Evolutionary conservation across 176 grass and related monocot genomes (phyloP).

Genomic region (Oryza glumipatula): DNA sequence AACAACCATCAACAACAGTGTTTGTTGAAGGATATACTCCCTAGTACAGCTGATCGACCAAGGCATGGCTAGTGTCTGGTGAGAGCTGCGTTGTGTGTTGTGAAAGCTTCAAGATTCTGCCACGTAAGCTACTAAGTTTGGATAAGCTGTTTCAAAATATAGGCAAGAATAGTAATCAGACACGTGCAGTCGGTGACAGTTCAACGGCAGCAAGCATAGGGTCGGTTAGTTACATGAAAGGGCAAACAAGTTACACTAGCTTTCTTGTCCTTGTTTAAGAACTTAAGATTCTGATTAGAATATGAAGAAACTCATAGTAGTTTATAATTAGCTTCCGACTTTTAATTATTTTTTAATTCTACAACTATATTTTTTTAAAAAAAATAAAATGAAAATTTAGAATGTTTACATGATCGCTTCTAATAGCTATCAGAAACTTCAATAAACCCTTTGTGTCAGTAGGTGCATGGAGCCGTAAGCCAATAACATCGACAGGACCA

Average conservation of each 20-base stretch:
- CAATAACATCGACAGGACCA: not conserved
- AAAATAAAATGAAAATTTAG: too few relatives aligned
- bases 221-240: not conserved
- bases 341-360: too few relatives aligned
- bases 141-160: not conserved
- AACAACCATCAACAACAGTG: too few relatives aligned
- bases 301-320: too few relatives aligned
- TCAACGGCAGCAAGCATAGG: not conserved
- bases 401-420: too few relatives aligned
- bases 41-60: too few relatives aligned
- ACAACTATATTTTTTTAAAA: too few relatives aligned
- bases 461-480: not conserved
- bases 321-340: too few relatives aligned
- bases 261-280: not conserved
- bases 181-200: not conserved
- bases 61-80: not conserved
- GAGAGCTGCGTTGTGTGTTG: not conserved
- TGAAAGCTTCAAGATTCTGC: not conserved
- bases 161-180: not conserved
- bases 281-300: too few relatives aligned
- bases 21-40: too few relatives aligned
- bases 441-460: too few relatives aligned
- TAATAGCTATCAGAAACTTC: too few relatives aligned
- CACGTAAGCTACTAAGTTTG: not conserved
- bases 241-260: slow-evolving; percentile 1